phyloP scores from a whole-genome alignment of 164 flowering plant genomes.

The Chimonanthus salicifolius region DNA sequence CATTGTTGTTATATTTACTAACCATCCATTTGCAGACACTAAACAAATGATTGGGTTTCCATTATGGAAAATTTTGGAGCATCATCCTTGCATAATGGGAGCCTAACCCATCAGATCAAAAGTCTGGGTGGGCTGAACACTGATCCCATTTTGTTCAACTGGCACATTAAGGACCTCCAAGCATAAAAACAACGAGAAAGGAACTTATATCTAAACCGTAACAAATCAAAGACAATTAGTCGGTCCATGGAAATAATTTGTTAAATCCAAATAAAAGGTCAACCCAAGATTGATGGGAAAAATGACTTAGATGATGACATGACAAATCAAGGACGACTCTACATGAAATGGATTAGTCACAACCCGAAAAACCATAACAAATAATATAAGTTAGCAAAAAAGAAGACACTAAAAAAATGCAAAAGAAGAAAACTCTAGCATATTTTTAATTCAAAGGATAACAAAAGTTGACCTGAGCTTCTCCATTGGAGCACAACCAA shows the following conservation, averaged over 20 bases:
- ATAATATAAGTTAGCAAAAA: background rate
- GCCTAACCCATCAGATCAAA: background rate
- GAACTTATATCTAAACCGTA: too few relatives aligned
- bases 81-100: background rate
- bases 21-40: too few relatives aligned
- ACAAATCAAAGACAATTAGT: too few relatives aligned
- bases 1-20: background rate
- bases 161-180: background rate
- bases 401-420: background rate
- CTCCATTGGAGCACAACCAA: constrained; percentile 78
- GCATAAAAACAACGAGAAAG: background rate
- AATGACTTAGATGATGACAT: too few relatives aligned
- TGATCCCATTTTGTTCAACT: too few relatives aligned
- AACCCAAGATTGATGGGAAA: too few relatives aligned
- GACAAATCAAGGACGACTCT: too few relatives aligned
- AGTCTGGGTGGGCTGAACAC: background rate
- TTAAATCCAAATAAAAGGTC: too few relatives aligned
- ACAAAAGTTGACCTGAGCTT: constrained; percentile 59
- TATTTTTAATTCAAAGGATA: too few relatives aligned
- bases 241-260: too few relatives aligned
- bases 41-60: background rate
- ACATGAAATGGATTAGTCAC: too few relatives aligned
- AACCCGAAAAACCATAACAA: background rate
- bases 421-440: background rate
- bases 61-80: background rate